Conservation (phyloP, 371 early-diverging fungal genomes). For the Circinella umbellata region DNA sequence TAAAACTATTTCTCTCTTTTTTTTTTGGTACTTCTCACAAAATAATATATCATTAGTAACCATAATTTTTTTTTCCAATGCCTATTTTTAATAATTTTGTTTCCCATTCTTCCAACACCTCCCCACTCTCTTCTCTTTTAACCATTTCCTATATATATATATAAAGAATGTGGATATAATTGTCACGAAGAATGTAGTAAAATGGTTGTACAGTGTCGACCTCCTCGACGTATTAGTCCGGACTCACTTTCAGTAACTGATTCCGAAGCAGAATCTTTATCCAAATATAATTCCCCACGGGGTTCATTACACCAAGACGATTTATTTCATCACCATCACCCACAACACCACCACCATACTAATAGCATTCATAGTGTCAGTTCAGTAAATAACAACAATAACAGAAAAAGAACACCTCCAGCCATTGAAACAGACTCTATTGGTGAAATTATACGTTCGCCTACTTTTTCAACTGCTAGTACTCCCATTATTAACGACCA, state of each 20-base stretch:
- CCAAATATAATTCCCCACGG: constrained; percentile 29
- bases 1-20: constrained; percentile 13
- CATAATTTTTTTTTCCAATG: neutral
- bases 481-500: neutral
- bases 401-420: constrained; percentile 8
- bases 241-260: constrained; percentile 49
- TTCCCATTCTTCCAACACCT: too few species aligned
- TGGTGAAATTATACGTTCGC: constrained; percentile 30
- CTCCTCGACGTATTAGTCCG: constrained; percentile 36
- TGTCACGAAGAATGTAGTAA: constrained; percentile 45
- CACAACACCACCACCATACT: neutral
- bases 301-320: constrained; percentile 12
- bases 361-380: neutral
- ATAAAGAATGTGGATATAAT: constrained; percentile 41
- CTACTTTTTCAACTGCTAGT: constrained; percentile 24
- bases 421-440: neutral
- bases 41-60: neutral
- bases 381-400: neutral
- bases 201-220: constrained; percentile 43
- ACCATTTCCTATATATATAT: too few species aligned
- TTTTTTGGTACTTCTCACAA: neutral
- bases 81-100: too few species aligned
- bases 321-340: constrained; percentile 3
- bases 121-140: too few species aligned
- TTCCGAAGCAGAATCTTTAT: constrained; percentile 49